Evolutionary conservation across 2,329 filamentous ascomycete species (phyloP), one percentile per base, ranked within the genome.

Genomic region (Fusarium decemcellulare): DNA sequence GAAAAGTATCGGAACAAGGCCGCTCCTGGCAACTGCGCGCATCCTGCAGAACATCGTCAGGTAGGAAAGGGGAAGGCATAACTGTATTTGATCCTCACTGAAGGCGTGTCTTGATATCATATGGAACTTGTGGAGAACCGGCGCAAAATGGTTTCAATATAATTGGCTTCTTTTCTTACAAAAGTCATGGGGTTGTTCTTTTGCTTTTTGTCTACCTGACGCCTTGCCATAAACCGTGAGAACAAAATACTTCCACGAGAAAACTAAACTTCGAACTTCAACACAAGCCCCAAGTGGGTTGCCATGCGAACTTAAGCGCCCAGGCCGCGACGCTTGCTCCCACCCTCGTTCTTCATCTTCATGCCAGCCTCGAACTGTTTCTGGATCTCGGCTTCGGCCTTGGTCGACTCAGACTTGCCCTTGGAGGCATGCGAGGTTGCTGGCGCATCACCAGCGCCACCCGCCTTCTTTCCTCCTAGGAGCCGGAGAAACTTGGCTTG

Each of bases 401-500:
- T 80, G 60, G 72, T 79, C 39, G 76, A 81, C 66, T 78, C 74
- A 8, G 76, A 71, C 72, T 78, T 72, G 72, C 65, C 68, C 70
- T 78, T 72, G 53, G 72, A 56, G 27, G 50, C 39, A 32, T 43
- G 40, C 46, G 62, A 57, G 23, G 66, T 43, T 11, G 68, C 63
- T 2, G 70, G 57, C 1, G 72, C 61, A 15, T 67, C 74, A n/a
- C 74, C 76, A 15, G 68, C 74, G 32, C 74, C 76, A 18, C 80
- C 79, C 27, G 79, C 78, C 75, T 86, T 87, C 65, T 84, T 86
- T 3, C 80, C 85, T 18, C 87, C 87, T 5, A 90, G 80, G 2
- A 90, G 83, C 34, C 86, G 81, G 72, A 89, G 76, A 65, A 89
- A 89, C 77, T 90, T 90, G 64, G 80, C 79, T 71, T 88, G 86